These are phyloP conservation scores for Monosporozyma servazzii DNA, from an alignment of 805 yeast species.

Conservation along the genomic window DNA sequence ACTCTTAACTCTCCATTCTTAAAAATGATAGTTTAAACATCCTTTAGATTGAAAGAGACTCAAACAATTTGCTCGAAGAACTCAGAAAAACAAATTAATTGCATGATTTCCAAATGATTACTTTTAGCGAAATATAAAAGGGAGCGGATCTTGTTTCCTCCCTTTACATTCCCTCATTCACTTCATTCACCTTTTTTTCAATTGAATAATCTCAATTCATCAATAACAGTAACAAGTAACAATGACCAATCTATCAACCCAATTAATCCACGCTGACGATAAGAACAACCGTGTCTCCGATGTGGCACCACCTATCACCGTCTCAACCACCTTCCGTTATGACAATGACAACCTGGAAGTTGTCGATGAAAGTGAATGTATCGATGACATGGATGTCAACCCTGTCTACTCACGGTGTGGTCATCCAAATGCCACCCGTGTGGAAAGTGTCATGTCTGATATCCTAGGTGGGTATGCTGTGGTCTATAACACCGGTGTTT, in stretches of 20 bases:
- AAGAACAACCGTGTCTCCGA: slow-evolving; percentile 45
- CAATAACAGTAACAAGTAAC: background rate
- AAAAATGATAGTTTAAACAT: background rate
- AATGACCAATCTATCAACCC: slow-evolving; percentile 37
- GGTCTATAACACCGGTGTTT: slow-evolving; percentile 66
- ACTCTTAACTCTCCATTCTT: background rate
- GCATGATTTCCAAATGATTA: no score
- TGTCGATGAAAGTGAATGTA: slow-evolving; percentile 32
- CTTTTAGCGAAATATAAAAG: background rate
- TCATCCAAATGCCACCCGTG: slow-evolving; percentile 63
- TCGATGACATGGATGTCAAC: slow-evolving; percentile 27
- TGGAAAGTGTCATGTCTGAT: slow-evolving; percentile 54
- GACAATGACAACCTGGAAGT: slow-evolving; percentile 43
- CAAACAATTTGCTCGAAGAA: no score
- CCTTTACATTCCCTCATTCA: background rate
- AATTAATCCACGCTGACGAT: slow-evolving; percentile 67
- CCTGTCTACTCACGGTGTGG: slow-evolving; percentile 62
- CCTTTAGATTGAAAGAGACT: background rate
- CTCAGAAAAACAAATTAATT: no score
- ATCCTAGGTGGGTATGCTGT: slow-evolving; percentile 59
- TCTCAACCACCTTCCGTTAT: slow-evolving; percentile 71
- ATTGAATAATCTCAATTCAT: background rate
- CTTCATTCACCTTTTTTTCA: background rate
- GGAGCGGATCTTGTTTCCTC: no score
- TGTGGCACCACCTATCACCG: slow-evolving; percentile 72